A percentile compares a stretch with the other conserved stretches of the same genome.
Conservation (phyloP, 2,329 filamentous ascomycete species). For the Monosporascus ibericus region DNA sequence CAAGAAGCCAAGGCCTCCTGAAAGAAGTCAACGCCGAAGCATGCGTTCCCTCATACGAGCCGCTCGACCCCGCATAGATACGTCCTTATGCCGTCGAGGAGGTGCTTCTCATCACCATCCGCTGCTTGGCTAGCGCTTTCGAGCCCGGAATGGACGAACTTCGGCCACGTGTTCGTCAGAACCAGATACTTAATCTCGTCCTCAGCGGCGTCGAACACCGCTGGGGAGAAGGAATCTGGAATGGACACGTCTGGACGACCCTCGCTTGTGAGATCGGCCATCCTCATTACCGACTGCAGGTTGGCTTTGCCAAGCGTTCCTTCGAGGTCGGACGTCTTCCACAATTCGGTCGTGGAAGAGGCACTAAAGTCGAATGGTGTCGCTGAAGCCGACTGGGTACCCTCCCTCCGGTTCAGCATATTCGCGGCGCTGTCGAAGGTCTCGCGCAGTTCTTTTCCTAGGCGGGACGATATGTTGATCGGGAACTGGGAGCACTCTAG, state of each 20-base stretch:
- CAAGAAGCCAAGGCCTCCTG: slow-evolving; percentile 24
- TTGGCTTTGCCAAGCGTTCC: slow-evolving; percentile 13
- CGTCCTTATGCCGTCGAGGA: slow-evolving; percentile 1
- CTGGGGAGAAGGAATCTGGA: slow-evolving; percentile 3
- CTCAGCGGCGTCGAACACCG: slow-evolving; percentile 13
- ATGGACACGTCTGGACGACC: slow-evolving; percentile 3
- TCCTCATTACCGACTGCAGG: slow-evolving; percentile 9
- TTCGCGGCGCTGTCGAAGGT: slow-evolving; percentile 13
- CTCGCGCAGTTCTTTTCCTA: slow-evolving; percentile 10
- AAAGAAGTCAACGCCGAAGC: slow-evolving; percentile 10
- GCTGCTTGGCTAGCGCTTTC: slow-evolving; percentile 1
- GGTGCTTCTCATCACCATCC: slow-evolving; percentile 1
- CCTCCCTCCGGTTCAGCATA: slow-evolving; percentile 7
- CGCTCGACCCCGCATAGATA: slow-evolving; percentile 4
- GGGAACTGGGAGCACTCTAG: slow-evolving; percentile 22
- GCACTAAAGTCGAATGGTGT: slow-evolving; percentile 8
- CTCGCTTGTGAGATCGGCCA: slow-evolving; percentile 6
- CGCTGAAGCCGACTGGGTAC: slow-evolving; percentile 4
- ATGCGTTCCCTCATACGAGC: neutral
- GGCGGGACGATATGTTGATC: slow-evolving; percentile 14
- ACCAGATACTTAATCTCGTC: slow-evolving; percentile 20
- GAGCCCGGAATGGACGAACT: slow-evolving; percentile 17
- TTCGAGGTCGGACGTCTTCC: slow-evolving; percentile 3
- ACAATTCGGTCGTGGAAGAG: slow-evolving; percentile 1
- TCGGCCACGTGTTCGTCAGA: slow-evolving; percentile 25